Evolutionary conservation across 768 basidiomycete species (phyloP).

Genomic region (Gloeostereum incarnatum): DNA sequence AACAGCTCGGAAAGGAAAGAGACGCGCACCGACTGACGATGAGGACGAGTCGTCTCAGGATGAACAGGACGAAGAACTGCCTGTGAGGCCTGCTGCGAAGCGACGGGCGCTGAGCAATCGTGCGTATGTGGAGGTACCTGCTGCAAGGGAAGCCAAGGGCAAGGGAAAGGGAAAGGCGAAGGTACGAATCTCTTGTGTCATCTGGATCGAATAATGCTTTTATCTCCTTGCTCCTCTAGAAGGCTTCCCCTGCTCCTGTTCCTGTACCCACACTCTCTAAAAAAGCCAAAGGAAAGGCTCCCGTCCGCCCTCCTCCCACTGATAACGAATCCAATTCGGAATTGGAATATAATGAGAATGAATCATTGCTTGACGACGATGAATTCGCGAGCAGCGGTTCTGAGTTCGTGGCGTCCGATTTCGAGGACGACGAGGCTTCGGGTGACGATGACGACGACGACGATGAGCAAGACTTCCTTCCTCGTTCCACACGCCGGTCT

Average conservation of each 20-base stretch:
- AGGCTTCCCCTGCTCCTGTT: neutral
- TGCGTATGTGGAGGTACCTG: conserved; percentile 11
- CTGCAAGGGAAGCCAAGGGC: conserved; percentile 7
- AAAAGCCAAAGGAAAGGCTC: conserved; percentile 17
- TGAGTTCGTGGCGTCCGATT: conserved; percentile 40
- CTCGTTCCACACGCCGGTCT: conserved; percentile 6
- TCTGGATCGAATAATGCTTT: neutral
- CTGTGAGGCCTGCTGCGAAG: conserved; percentile 5
- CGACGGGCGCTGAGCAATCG: conserved; percentile 6
- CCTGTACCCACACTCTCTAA: conserved; percentile 10
- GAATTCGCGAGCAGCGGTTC: conserved; percentile 55
- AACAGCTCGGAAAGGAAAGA: conserved; percentile 11
- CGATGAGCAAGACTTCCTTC: conserved; percentile 5
- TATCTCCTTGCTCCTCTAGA: neutral
- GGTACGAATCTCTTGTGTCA: neutral
- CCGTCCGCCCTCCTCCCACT: conserved; percentile 13
- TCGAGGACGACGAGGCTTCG: conserved; percentile 10
- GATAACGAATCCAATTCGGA: conserved; percentile 29
- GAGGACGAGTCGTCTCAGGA: conserved; percentile 3
- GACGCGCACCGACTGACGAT: neutral
- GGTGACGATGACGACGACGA: conserved; percentile 12
- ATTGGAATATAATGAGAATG: conserved; percentile 28
- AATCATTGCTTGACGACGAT: conserved; percentile 37
- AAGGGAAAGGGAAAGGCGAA: conserved; percentile 27
- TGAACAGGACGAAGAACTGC: conserved; percentile 2